A percentile compares a stretch with the other conserved stretches of the same genome.
Evolutionary conservation across 2,329 filamentous ascomycete genomes (phyloP).

Genomic region (Phaeophleospora eucalypticola): DNA sequence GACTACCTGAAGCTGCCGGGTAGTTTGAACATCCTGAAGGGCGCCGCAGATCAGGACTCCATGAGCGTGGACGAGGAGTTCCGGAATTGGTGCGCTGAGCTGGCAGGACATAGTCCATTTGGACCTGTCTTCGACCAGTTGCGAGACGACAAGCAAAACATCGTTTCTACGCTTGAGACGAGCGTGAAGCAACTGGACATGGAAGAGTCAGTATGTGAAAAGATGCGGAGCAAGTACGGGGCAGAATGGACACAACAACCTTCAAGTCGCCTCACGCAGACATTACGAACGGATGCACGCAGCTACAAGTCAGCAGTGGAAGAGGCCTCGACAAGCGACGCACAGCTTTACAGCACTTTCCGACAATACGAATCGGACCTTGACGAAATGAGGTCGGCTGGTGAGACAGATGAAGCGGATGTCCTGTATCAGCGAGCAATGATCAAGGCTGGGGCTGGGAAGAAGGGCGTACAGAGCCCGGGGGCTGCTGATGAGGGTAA

Average conservation of each 20-base stretch:
- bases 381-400: conserved; percentile 89
- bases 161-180: conserved; percentile 68
- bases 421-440: conserved; percentile 84
- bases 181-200: conserved; percentile 87
- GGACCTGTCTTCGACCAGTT: conserved; percentile 73
- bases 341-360: conserved; percentile 75
- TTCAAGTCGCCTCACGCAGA: conserved; percentile 82
- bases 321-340: conserved; percentile 82
- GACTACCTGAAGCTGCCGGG: conserved; percentile 84
- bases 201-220: conserved; percentile 97
- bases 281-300: conserved; percentile 77
- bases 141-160: conserved; percentile 70
- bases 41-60: conserved; percentile 81
- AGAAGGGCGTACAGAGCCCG: conserved; percentile 56
- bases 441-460: conserved; percentile 67
- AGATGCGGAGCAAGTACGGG: conserved; percentile 98
- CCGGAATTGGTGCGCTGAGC: conserved; percentile 86
- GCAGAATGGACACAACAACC: conserved; percentile 96
- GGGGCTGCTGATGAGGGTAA: conserved; percentile 61
- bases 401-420: conserved; percentile 80
- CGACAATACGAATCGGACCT: conserved; percentile 84
- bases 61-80: conserved; percentile 87
- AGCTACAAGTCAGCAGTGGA: conserved; percentile 86
- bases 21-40: conserved; percentile 82
- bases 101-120: conserved; percentile 80